phyloP scores from a whole-genome alignment of 2,329 filamentous ascomycete species.

The Pseudogymnoascus pannorum region DNA sequence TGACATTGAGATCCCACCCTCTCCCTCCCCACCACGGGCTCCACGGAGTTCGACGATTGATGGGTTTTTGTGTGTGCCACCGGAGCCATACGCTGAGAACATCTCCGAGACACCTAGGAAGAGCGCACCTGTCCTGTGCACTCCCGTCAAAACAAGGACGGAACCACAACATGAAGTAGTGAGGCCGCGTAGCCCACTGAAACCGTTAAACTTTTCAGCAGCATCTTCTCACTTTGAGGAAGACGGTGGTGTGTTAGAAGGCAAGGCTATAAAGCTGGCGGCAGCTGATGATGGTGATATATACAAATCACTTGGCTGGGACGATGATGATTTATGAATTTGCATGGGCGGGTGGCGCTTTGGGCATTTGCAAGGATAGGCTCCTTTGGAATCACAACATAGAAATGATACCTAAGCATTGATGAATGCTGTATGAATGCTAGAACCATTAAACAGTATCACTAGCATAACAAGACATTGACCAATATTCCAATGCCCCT shows the following conservation, averaged over 20 bases:
- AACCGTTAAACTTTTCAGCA: constrained; percentile 23
- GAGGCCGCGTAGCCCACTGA: not conserved
- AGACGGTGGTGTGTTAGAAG: not conserved
- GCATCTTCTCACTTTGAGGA: not conserved
- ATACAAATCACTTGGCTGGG: constrained; percentile 12
- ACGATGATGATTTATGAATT: constrained; percentile 13
- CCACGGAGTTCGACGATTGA: not conserved
- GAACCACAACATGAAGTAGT: constrained; percentile 13
- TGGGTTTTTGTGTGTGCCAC: constrained; percentile 3
- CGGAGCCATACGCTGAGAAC: constrained; percentile 10
- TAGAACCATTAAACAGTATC: constrained; percentile 2
- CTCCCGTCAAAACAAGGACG: constrained; percentile 10
- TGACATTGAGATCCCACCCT: not conserved
- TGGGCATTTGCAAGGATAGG: constrained; percentile 7
- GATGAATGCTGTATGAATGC: not conserved
- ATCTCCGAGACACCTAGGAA: constrained; percentile 25
- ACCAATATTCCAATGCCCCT: not conserved
- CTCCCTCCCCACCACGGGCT: not conserved
- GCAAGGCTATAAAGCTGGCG: not conserved
- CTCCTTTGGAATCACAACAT: constrained; percentile 5
- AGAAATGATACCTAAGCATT: constrained; percentile 7
- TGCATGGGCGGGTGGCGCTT: constrained; percentile 7
- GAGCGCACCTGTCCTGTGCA: constrained; percentile 11
- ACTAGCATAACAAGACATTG: not conserved
- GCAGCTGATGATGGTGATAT: constrained; percentile 7